These are phyloP conservation scores for Aspergillus intermedius DNA, from an alignment of 2,329 filamentous ascomycete genomes.

Conservation along the genomic window DNA sequence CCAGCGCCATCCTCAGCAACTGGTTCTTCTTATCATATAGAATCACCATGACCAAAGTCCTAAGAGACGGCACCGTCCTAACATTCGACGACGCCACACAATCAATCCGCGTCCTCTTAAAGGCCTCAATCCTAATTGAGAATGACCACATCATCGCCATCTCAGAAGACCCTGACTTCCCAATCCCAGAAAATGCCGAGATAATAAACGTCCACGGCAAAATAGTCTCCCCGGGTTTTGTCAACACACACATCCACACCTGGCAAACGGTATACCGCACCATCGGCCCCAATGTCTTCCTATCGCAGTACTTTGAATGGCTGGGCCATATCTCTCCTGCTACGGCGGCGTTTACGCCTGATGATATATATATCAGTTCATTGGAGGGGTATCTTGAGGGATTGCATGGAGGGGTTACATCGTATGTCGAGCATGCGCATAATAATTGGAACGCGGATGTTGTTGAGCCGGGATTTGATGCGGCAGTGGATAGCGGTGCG, in stretches of 20 bases:
- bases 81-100: background rate
- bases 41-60: background rate
- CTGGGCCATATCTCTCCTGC: background rate
- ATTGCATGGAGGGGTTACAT: background rate
- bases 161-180: background rate
- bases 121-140: background rate
- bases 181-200: background rate
- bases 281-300: constrained; percentile 45
- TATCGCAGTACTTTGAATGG: constrained; percentile 42
- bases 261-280: constrained; percentile 54
- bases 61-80: background rate
- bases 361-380: background rate
- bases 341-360: background rate
- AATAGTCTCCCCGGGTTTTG: background rate
- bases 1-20: too few relatives aligned
- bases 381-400: background rate
- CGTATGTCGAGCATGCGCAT: background rate
- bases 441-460: background rate
- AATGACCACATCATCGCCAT: background rate
- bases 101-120: background rate
- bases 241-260: constrained; percentile 30
- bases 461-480: background rate
- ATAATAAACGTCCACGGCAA: background rate
- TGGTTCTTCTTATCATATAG: too few relatives aligned
- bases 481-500: too few relatives aligned